Percentiles rank a stretch among this genome's conserved stretches.
These are phyloP conservation scores for Botrytis fragariae DNA, from an alignment of 2,329 filamentous ascomycete species.

Conservation along the genomic window DNA sequence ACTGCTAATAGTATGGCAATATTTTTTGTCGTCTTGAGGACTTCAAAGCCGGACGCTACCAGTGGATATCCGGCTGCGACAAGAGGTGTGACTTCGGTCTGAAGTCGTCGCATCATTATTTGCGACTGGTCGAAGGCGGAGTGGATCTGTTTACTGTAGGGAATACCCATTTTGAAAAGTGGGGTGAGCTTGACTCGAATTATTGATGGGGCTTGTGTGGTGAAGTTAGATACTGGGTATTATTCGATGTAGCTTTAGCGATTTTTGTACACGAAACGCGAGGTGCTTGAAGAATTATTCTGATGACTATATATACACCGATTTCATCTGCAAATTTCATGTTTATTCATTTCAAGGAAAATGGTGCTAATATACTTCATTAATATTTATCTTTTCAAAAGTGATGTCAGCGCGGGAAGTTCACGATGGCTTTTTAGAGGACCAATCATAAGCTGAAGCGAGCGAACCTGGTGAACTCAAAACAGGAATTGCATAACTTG, in stretches of 20 bases:
- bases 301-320: background rate
- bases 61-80: background rate
- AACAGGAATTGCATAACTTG: background rate
- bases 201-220: too few relatives aligned
- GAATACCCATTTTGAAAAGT: background rate
- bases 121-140: background rate
- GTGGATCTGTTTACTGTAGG: background rate
- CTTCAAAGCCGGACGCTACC: background rate
- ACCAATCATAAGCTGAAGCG: background rate
- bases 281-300: background rate
- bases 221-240: too few relatives aligned
- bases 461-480: background rate
- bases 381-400: background rate
- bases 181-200: background rate
- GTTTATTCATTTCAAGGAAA: background rate
- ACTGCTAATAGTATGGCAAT: background rate
- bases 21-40: background rate
- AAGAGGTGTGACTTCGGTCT: background rate
- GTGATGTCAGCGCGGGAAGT: background rate
- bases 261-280: background rate
- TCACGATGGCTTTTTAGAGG: background rate
- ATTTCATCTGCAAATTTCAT: background rate
- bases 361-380: background rate
- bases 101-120: background rate
- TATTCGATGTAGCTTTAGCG: background rate